Evolutionary conservation across 176 grass and related monocot genomes (phyloP).

Genomic region (Aegilops tauschii): DNA sequence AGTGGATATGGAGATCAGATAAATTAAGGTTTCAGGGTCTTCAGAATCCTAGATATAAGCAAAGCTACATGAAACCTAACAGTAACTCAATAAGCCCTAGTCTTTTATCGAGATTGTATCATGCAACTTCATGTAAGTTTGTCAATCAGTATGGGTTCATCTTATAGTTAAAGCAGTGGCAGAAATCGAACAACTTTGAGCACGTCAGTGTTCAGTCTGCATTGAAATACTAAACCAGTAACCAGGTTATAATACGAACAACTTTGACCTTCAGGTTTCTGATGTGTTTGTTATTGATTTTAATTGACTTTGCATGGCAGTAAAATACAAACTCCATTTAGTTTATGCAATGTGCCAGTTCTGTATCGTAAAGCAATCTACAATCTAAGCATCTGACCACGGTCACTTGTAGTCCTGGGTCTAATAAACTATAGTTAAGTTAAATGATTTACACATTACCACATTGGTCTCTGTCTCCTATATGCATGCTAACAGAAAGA

Average conservation of each 20-base stretch:
- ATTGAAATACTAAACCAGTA: slow-evolving; percentile 2
- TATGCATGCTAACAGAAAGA: slow-evolving; percentile 2
- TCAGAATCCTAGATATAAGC: background rate
- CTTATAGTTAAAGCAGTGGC: background rate
- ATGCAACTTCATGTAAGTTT: background rate
- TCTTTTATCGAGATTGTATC: background rate
- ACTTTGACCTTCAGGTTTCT: slow-evolving; percentile 1
- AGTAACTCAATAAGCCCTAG: background rate
- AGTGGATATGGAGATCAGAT: slow-evolving; percentile 12
- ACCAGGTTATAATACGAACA: background rate
- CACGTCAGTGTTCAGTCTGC: background rate
- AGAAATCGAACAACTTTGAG: slow-evolving; percentile 9
- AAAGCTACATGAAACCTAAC: background rate
- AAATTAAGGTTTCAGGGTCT: background rate
- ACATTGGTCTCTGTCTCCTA: background rate
- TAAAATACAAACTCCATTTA: background rate
- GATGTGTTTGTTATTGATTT: background rate
- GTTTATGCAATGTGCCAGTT: background rate
- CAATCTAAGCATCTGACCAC: background rate
- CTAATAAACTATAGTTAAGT: slow-evolving; percentile 13
- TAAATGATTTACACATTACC: slow-evolving; percentile 10
- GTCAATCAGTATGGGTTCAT: background rate
- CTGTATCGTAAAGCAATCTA: background rate
- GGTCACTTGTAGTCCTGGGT: background rate
- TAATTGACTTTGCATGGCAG: slow-evolving; percentile 8